Evolutionary conservation across 1,284 basidiomycete genomes (phyloP).

Genomic region (Leucocoprinus gongylophorus): DNA sequence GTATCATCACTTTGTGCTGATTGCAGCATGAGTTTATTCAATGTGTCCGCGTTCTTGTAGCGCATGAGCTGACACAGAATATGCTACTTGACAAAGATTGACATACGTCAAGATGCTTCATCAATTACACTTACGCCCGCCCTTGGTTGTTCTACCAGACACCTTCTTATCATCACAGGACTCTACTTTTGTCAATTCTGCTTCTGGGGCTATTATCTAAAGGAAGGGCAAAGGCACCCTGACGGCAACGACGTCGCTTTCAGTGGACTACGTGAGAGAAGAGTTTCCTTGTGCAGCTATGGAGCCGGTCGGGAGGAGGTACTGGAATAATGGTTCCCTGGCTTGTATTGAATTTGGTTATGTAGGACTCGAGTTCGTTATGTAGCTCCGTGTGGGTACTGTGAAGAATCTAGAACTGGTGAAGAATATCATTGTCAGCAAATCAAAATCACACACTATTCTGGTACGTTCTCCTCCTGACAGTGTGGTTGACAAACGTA

Average conservation of each 20-base stretch:
- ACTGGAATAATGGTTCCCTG: constrained; percentile 71
- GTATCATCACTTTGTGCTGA: no score
- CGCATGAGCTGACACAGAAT: no score
- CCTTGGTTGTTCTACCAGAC: constrained; percentile 69
- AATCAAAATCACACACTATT: constrained; percentile 63
- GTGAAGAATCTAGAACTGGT: constrained; percentile 85
- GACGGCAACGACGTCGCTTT: constrained; percentile 43
- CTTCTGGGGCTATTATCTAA: constrained; percentile 18
- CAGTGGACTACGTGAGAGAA: constrained; percentile 69
- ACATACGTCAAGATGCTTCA: constrained; percentile 86
- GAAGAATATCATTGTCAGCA: constrained; percentile 60
- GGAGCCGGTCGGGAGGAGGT: constrained; percentile 64
- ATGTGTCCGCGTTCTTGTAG: no score
- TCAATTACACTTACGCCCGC: constrained; percentile 73
- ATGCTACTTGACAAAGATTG: constrained; percentile 40
- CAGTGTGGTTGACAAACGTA: constrained; percentile 18
- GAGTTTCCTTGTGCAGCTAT: constrained; percentile 65
- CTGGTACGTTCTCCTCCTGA: constrained; percentile 42
- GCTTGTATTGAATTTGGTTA: constrained; percentile 16
- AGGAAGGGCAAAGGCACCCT: constrained; percentile 16
- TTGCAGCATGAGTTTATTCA: no score
- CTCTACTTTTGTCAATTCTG: constrained; percentile 33
- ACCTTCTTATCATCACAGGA: constrained; percentile 59
- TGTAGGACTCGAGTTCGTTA: constrained; percentile 70
- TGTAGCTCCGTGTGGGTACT: constrained; percentile 71